Evolutionary conservation across 805 yeast species (phyloP).

Genomic region (Pichia exigua): DNA sequence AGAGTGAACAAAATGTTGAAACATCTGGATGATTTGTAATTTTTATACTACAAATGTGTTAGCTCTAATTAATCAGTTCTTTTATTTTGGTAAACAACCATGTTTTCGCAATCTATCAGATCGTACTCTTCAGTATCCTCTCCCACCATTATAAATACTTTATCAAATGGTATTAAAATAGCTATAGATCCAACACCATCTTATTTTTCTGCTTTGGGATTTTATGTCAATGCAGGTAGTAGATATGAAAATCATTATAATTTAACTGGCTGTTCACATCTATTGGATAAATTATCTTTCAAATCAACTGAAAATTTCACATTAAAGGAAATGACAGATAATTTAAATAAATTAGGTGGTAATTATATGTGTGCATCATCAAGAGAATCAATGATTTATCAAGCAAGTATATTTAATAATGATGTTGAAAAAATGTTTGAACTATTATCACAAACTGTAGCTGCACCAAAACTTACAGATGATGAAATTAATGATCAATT

Average conservation of each 20-base stretch:
- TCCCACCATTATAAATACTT: conserved; percentile 27
- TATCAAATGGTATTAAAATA: conserved; percentile 72
- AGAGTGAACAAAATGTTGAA: background rate
- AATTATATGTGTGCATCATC: conserved; percentile 90
- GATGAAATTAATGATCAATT: conserved; percentile 70
- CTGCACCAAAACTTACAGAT: conserved; percentile 57
- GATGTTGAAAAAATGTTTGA: conserved; percentile 77
- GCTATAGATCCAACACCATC: conserved; percentile 84
- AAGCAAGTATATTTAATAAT: conserved; percentile 85
- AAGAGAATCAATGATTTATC: conserved; percentile 87
- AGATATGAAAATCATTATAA: conserved; percentile 57
- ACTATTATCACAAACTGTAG: conserved; percentile 69
- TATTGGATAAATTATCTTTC: conserved; percentile 81
- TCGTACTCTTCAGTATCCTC: background rate
- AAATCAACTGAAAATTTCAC: conserved; percentile 52
- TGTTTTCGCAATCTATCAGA: background rate
- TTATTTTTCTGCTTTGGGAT: conserved; percentile 85
- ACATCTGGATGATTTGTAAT: background rate
- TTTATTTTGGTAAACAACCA: background rate
- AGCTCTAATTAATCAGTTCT: background rate
- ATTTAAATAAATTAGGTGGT: conserved; percentile 78
- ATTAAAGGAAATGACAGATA: conserved; percentile 66
- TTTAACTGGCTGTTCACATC: conserved; percentile 70
- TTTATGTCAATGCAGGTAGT: conserved; percentile 86
- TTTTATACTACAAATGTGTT: background rate